These are phyloP conservation scores for Suaeda aralocaspica DNA, from an alignment of 148 eudicot species.

Conservation along the genomic window DNA sequence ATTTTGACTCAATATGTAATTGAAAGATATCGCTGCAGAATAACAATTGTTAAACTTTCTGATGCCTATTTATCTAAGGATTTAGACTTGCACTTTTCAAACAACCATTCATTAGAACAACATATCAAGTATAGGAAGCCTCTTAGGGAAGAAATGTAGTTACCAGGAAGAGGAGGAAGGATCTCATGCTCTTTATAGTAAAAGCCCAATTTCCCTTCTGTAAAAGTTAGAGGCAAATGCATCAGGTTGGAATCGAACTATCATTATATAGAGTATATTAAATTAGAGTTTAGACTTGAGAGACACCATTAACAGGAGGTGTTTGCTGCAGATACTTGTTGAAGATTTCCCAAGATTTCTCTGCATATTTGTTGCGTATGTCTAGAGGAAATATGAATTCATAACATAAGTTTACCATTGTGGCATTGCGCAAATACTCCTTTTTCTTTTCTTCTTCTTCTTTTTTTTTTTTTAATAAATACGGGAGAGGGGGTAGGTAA, in stretches of 20 bases:
- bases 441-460: too few species aligned
- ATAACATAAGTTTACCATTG: not conserved
- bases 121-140: too few species aligned
- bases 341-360: conserved; percentile 70
- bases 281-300: not conserved
- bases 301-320: conserved; percentile 66
- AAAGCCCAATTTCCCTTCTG: conserved; percentile 77
- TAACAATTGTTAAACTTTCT: too few species aligned
- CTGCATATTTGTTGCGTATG: conserved; percentile 56
- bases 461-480: too few species aligned
- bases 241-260: not conserved
- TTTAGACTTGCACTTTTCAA: too few species aligned
- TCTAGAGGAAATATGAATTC: conserved; percentile 31
- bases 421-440: too few species aligned
- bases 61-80: too few species aligned
- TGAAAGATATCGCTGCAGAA: too few species aligned
- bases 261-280: not conserved
- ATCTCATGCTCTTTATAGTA: conserved; percentile 83
- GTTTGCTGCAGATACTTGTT: conserved; percentile 52
- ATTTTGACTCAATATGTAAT: too few species aligned
- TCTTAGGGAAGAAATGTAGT: not conserved
- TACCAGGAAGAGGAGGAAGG: conserved; percentile 86
- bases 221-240: not conserved
- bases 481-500: too few species aligned
- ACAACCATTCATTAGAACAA: too few species aligned